Evolutionary conservation across 1,284 basidiomycete species (phyloP), one percentile per base, ranked within the genome.

Genomic region (Chalciporus sp.): DNA sequence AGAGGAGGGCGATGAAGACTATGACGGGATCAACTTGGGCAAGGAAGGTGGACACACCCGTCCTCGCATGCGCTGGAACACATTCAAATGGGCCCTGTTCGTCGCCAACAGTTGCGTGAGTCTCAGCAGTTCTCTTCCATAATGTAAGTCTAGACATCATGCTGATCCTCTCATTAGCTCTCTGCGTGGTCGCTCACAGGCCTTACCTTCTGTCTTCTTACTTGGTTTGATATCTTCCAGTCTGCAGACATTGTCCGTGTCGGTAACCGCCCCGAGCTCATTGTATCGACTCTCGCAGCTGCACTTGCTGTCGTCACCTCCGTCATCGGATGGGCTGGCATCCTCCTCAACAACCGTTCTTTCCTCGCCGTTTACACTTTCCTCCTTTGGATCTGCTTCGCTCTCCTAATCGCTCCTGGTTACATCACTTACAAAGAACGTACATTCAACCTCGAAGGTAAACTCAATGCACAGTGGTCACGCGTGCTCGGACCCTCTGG

Each of bases 71-170:
- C 73, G 79, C 29, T 88, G 86, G 86, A 89, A 83, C 63, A 75
- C 73, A 59, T 89, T 88, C 76, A 89, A 89, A 67, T 88, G 85
- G 85, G 72, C 74, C 10, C 66, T 89, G 42, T 83, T 88, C 61
- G 39, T 75, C 29, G 73, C 82, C 41, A 61, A 61, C 40, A 33
- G 47, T n/a, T 51, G 26, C 37, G 59, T 61, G 44, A 46, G 59
- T 52, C 20, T 16, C 29, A 17, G 23, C 16, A 10, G 39, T 23
- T 42, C 9, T 35, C n/a, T 17, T 41, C 14, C 14, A n/a, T 27
- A 10, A 7, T n/a, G 16, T 14, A 16, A 23, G 33, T 9, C 33
- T 37, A 10, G 6, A 42, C 19, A n/a, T 12, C 12, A n/a, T 26
- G 23, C 45, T 35, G 28, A 49, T 46, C n/a, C 20, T 23, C n/a